Conservation (phyloP, 192 early-diverging fungal species). For the Thamnidium elegans region DNA sequence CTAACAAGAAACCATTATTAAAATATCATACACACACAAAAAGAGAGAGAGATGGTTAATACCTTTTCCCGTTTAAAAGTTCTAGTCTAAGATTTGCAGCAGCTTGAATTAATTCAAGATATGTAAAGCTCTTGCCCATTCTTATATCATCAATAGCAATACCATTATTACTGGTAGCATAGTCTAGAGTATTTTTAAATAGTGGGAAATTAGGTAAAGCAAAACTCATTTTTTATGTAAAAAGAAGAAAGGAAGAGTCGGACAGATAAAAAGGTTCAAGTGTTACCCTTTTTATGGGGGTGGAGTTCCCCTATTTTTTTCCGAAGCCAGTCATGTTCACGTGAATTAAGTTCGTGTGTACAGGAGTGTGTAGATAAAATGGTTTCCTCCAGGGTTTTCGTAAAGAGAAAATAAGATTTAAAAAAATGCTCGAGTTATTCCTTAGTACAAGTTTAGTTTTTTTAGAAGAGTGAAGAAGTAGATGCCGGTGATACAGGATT, state of each 20-base stretch:
- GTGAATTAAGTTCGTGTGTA: too few species aligned
- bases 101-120: slow-evolving; percentile 32
- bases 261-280: too few species aligned
- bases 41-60: neutral
- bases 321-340: too few species aligned
- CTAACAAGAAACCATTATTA: slow-evolving; percentile 7
- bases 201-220: slow-evolving; percentile 36
- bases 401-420: too few species aligned
- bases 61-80: slow-evolving; percentile 29
- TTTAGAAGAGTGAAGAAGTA: too few species aligned
- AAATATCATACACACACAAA: neutral
- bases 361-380: too few species aligned
- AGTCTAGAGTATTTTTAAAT: slow-evolving; percentile 29
- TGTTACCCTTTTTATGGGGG: too few species aligned
- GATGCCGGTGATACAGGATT: too few species aligned
- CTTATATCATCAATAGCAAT: slow-evolving; percentile 37
- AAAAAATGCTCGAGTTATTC: too few species aligned
- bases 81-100: slow-evolving; percentile 21
- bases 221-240: neutral
- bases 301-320: too few species aligned
- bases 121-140: slow-evolving; percentile 21
- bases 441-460: too few species aligned
- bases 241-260: slow-evolving; percentile 1
- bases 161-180: slow-evolving; percentile 20
- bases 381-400: too few species aligned